These are phyloP conservation scores for Parmelia sp. DNA, from an alignment of 495 filamentous ascomycete species.

Conservation along the genomic window DNA sequence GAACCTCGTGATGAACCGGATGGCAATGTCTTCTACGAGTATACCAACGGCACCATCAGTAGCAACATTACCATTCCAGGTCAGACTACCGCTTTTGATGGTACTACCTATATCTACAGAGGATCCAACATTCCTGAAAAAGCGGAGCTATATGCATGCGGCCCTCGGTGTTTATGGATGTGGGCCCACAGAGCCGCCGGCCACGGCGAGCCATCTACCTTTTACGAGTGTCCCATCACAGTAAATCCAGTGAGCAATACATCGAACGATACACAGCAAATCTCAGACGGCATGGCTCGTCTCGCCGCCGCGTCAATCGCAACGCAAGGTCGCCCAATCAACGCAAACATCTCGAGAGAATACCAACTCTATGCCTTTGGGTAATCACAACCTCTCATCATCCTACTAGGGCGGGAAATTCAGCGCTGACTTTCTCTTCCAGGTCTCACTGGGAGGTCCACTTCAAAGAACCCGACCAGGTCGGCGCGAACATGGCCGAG, in stretches of 20 bases:
- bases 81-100: background rate
- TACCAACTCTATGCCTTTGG: slow-evolving; percentile 17
- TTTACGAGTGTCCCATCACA: slow-evolving; percentile 22
- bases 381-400: background rate
- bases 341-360: slow-evolving; percentile 2
- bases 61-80: slow-evolving; percentile 17
- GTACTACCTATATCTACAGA: slow-evolving; percentile 21
- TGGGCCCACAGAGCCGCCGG: slow-evolving; percentile 14
- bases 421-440: background rate
- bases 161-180: slow-evolving; percentile 19
- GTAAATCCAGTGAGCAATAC: slow-evolving; percentile 11
- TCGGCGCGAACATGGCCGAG: slow-evolving; percentile 21
- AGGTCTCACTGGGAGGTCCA: slow-evolving; percentile 14
- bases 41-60: slow-evolving; percentile 7
- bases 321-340: slow-evolving; percentile 15
- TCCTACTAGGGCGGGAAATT: background rate
- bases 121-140: slow-evolving; percentile 9
- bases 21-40: background rate
- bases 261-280: background rate
- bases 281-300: slow-evolving; percentile 19
- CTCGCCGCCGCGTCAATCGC: slow-evolving; percentile 23
- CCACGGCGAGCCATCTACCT: background rate
- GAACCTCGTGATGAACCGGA: background rate
- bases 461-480: background rate
- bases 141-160: background rate